Conservation (phyloP, 306 rosid species). For the Malus orientalis region DNA sequence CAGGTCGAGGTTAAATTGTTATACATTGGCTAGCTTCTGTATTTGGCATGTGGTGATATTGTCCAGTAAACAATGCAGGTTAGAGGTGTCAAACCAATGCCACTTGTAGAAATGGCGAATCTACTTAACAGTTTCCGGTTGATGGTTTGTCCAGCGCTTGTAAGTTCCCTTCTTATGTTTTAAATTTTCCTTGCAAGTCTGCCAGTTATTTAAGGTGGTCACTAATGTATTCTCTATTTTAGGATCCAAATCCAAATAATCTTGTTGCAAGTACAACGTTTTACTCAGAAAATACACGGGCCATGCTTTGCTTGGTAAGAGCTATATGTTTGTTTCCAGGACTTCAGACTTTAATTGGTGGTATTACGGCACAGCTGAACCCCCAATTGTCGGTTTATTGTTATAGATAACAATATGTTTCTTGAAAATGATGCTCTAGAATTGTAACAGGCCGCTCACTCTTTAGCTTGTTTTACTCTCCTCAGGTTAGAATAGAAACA, state of each 20-base stretch:
- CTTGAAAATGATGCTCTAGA: neutral
- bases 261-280: slow-evolving; percentile 83
- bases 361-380: neutral
- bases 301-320: slow-evolving; percentile 97
- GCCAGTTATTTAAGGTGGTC: slow-evolving; percentile 10
- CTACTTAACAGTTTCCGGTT: slow-evolving; percentile 59
- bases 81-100: slow-evolving; percentile 92
- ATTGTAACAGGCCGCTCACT: neutral
- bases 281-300: slow-evolving; percentile 83
- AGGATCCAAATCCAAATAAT: slow-evolving; percentile 99
- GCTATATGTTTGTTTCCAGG: slow-evolving; percentile 8
- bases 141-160: slow-evolving; percentile 85
- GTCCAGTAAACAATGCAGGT: slow-evolving; percentile 54
- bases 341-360: neutral
- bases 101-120: slow-evolving; percentile 75
- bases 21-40: neutral
- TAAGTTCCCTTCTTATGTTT: slow-evolving; percentile 27
- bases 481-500: slow-evolving; percentile 84
- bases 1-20: neutral
- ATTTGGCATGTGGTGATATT: slow-evolving; percentile 16
- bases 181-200: slow-evolving; percentile 8
- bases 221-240: slow-evolving; percentile 18
- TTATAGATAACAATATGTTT: neutral
- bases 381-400: neutral
- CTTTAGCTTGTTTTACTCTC: slow-evolving; percentile 5